Percentiles rank a stretch among this genome's conserved stretches.
phyloP scores from a whole-genome alignment of 179 eudicot genomes.

The Spergularia azorica region DNA sequence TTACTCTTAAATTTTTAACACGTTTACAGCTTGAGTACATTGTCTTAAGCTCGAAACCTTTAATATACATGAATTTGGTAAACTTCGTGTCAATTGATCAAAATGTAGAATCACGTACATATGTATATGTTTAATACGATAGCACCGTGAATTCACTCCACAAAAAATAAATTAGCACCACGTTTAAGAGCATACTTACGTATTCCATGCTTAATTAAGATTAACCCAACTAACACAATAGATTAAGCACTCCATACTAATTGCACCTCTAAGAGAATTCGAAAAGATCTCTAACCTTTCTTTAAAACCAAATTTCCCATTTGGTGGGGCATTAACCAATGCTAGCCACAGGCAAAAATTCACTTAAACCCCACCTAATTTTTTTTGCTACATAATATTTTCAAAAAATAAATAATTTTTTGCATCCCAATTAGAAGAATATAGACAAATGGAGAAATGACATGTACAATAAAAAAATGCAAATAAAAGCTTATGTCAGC shows the following conservation, averaged over 20 bases:
- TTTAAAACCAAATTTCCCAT: constrained; percentile 8
- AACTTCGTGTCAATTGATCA: too few species aligned
- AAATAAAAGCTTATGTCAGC: neutral
- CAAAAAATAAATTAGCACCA: neutral
- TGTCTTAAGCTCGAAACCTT: too few species aligned
- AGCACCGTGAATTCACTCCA: too few species aligned
- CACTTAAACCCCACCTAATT: constrained; percentile 21
- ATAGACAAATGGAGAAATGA: constrained; percentile 28
- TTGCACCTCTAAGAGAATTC: constrained; percentile 29
- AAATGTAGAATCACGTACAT: too few species aligned
- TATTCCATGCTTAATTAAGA: neutral
- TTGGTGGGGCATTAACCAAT: constrained; percentile 24
- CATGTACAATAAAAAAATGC: constrained; percentile 3
- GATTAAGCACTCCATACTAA: constrained; percentile 23
- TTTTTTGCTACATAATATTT: neutral
- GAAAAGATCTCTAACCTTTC: constrained; percentile 31
- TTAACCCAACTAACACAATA: constrained; percentile 1
- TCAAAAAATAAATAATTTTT: neutral
- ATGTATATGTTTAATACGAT: too few species aligned
- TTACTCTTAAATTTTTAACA: too few species aligned
- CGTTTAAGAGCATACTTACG: neutral
- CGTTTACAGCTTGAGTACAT: too few species aligned
- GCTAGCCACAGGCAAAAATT: constrained; percentile 30
- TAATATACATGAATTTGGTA: too few species aligned
- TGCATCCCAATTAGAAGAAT: neutral